Evolutionary conservation across 345 rosid species (phyloP), one percentile per base, ranked within the genome.

Genomic region (Populus tremula): DNA sequence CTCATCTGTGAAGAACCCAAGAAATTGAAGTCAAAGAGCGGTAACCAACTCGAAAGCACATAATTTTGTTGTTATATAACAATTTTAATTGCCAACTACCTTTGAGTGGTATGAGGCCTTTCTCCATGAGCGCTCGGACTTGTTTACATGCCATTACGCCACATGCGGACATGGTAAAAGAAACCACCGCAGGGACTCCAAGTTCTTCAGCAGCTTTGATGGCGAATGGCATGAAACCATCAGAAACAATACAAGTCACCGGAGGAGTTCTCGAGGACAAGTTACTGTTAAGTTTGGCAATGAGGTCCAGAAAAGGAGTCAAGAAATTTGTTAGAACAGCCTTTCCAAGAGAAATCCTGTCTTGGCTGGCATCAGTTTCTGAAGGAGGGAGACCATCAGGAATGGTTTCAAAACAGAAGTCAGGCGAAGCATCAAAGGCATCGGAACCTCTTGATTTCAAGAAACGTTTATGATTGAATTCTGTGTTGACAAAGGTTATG

Each of bases 71-170:
- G 5, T 3, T 45, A 45, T 1, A 45, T 45, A 45, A 45, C 50
- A 45, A 45, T 45, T 45, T 45, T 3, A 45, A 45, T 45, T 45
- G 50, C 50, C 11, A 72, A 27, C 8, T 66, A 75, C 78, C 78
- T 75, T 45, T 66, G 25, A 75, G 41, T 21, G 72, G 78, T 2
- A 43, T 11, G 71, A 66, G 45, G 53, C 78, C 78, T 66, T 50
- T 50, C 18, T 75, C 78, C 25, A 4, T 0, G 35, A 75, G 71
- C 10, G 64, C 47, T 0, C 33, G 43, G 43, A 25, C 12, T 9
- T 75, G 78, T 35, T 49, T 50, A 21, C 43, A 47, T 7, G 62
- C 72, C 78, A 75, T 75, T 6, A 75, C 43, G 33, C 78, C 39
- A 66, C 62, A 64, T 1, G 71, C 78, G 43, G 78, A 31, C 20